These are phyloP conservation scores for Colletotrichum salicis DNA, from an alignment of 2,329 filamentous ascomycete species.

Conservation along the genomic window DNA sequence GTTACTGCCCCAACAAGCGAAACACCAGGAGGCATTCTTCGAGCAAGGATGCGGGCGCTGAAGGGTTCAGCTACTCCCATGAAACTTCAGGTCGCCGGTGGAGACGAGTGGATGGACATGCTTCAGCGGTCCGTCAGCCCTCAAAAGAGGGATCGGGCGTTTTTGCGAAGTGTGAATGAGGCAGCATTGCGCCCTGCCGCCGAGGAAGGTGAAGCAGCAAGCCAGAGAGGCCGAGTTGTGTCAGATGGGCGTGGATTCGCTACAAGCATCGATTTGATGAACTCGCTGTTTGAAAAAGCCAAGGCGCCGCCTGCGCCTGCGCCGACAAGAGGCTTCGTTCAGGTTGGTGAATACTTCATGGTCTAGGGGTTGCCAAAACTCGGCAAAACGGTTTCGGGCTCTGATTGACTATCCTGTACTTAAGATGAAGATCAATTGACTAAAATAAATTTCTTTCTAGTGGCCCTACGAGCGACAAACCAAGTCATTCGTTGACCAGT, in stretches of 20 bases:
- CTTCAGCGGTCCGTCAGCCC: constrained; percentile 94
- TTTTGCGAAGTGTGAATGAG: constrained; percentile 71
- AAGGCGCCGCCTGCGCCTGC: constrained; percentile 64
- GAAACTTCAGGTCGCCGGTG: constrained; percentile 70
- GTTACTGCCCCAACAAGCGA: constrained; percentile 56
- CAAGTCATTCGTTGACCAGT: constrained; percentile 72
- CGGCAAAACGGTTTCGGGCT: neutral
- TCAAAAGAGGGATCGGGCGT: constrained; percentile 86
- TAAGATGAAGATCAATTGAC: constrained; percentile 45
- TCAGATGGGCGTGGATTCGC: constrained; percentile 74
- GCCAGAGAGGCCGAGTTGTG: constrained; percentile 45
- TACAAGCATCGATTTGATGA: constrained; percentile 95
- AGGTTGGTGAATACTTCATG: constrained; percentile 79
- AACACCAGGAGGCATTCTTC: constrained; percentile 70
- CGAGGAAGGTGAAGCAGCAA: constrained; percentile 48
- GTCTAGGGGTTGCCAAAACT: constrained; percentile 28
- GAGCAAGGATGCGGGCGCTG: constrained; percentile 71
- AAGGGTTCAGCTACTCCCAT: constrained; percentile 69
- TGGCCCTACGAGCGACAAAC: constrained; percentile 87
- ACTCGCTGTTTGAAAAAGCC: constrained; percentile 85
- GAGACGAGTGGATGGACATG: constrained; percentile 93
- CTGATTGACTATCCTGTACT: constrained; percentile 42
- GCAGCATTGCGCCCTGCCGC: constrained; percentile 42
- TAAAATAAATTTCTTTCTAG: constrained; percentile 65
- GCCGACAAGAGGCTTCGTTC: constrained; percentile 74